phyloP scores from a whole-genome alignment of 768 basidiomycete genomes.

The Serendipita sp. region DNA sequence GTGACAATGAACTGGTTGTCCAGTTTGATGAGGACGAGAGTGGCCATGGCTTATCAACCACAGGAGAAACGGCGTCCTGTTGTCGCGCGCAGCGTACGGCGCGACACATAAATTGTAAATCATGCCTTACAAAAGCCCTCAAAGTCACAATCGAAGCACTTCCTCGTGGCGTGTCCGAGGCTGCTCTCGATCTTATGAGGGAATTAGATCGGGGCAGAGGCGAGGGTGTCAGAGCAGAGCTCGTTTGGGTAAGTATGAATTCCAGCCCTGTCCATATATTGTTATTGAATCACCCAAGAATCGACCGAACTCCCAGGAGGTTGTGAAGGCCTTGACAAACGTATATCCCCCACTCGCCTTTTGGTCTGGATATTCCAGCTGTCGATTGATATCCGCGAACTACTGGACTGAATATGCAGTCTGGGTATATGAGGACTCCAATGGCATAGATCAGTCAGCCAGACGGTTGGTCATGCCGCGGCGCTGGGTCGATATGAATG shows the following conservation, averaged over 20 bases:
- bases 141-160: no score
- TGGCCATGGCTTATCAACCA: neutral
- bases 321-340: neutral
- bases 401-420: neutral
- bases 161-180: neutral
- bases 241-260: neutral
- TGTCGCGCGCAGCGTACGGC: neutral
- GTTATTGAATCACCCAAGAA: neutral
- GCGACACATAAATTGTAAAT: no score
- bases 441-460: neutral
- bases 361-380: neutral
- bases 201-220: neutral
- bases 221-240: neutral
- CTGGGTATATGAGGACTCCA: neutral
- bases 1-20: neutral
- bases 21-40: neutral
- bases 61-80: neutral
- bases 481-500: neutral
- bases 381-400: neutral
- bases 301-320: no score
- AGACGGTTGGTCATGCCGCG: neutral
- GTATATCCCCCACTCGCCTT: neutral
- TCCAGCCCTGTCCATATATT: neutral
- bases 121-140: no score
- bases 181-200: neutral